A percentile compares a stretch with the other conserved stretches of the same genome.
phyloP scores from a whole-genome alignment of 2,329 filamentous ascomycete species.

The Alternaria brassicae region DNA sequence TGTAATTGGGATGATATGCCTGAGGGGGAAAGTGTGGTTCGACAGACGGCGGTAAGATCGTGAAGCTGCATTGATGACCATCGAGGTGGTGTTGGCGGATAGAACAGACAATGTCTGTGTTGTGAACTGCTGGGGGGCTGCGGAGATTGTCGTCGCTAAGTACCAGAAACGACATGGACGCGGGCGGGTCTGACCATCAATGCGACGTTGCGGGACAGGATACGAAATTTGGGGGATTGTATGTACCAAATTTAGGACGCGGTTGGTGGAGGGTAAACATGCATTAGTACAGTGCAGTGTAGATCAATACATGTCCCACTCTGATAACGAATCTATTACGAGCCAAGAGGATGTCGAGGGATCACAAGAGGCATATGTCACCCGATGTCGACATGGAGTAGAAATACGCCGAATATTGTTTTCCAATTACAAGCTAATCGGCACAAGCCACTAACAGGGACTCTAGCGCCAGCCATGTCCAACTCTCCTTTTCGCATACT shows the following conservation, averaged over 20 bases:
- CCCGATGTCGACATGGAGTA: not conserved
- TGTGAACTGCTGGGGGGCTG: constrained; percentile 8
- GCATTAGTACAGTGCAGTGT: constrained; percentile 2
- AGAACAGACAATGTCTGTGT: constrained; percentile 3
- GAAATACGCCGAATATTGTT: constrained; percentile 27
- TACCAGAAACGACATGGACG: constrained; percentile 14
- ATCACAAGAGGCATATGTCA: not conserved
- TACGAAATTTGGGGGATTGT: constrained; percentile 11
- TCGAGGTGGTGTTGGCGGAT: constrained; percentile 12
- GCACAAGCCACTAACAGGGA: constrained; percentile 31
- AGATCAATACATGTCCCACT: not conserved
- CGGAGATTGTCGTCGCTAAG: constrained; percentile 5
- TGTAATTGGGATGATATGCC: constrained; percentile 6
- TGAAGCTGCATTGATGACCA: not conserved
- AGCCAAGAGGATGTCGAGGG: not conserved
- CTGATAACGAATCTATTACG: not conserved
- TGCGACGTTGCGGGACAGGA: constrained; percentile 4
- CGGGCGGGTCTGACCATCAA: constrained; percentile 13
- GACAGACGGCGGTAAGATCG: not conserved
- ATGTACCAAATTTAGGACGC: constrained; percentile 10
- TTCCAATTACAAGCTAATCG: constrained; percentile 42
- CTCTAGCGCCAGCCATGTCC: constrained; percentile 40
- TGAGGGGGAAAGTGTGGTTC: constrained; percentile 17
- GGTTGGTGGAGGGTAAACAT: constrained; percentile 13
- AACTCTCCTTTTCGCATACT: constrained; percentile 5